Base-by-base conservation (phyloP, 768 basidiomycete genomes). In the Suillus variegatus region DNA sequence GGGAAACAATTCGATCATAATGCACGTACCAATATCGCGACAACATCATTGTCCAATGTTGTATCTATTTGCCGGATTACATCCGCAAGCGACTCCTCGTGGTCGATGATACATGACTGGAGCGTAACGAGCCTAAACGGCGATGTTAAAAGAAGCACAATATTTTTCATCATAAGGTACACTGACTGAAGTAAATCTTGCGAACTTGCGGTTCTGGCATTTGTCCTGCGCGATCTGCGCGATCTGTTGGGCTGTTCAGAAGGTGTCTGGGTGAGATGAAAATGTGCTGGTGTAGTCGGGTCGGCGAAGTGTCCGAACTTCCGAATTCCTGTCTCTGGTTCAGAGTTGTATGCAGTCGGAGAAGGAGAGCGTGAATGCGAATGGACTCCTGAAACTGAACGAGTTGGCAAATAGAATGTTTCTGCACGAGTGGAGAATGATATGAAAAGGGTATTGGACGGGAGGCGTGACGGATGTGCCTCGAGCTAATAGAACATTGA, bases 181-280 rank as follows among this genome's bases (percentile, higher is more conserved):
- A 76, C 87, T 66, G 66, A 94, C 93, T 87, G 88, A 71, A 88
- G 84, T 25, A 94, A 79, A 66, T 92, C 90, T 64, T 91, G 88
- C 82, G 84, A 88, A 13, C 76, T 80, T 12, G 88, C 85, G 5
- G 87, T 90, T 70, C 80, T 85, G 43, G 71, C 69, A 51, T 63
- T 69, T 66, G 71, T 32, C 56, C 62, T 75, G 64, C 76, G 75
- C 40, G 67, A 71, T 52, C 69, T 72, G 64, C 70, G 74, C 47
- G 62, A 61, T 52, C 64, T 46, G 43, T 64, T 64, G 60, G 67
- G 63, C 57, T 65, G 38, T 25, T 60, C 40, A 57, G 54, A 28
- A 22, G 36, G n/a, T 28, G 13, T 60, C 13, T 25, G 32, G 10
- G 43, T 20, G 13, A 35, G n/a, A 9, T 60, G n/a, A 40, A 43